Evolutionary conservation across 192 early-diverging fungal genomes (phyloP), one percentile per base, ranked within the genome.

Genomic region (Coemansia sp.): DNA sequence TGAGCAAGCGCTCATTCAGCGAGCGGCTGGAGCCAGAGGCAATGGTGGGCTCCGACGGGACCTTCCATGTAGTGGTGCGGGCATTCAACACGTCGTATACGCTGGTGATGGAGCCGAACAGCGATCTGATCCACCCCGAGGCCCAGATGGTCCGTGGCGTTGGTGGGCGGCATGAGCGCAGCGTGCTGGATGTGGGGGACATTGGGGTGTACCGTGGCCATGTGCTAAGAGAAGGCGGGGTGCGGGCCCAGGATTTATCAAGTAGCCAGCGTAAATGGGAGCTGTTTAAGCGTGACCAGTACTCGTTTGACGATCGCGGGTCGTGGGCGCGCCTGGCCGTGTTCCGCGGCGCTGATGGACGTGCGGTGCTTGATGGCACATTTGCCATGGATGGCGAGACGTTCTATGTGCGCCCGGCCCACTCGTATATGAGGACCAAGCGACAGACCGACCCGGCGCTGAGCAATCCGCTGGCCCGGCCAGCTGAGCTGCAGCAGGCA

Each of bases 51-150:
- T n/a, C n/a, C n/a, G 64, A 81, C 45, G 86, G 79, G 27, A 76
- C 58, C 14, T 58, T 84, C 34, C 75, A 81, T 29, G 29, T 86
- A 3, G 51, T 75, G 21, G 64, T 88, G 29, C 58, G 43, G 7
- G 81, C 81, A 18, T 85, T 67, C 71, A 84, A 85, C 55, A 72
- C 69, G 18, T 84, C 85, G 1, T 85, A 85, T 41, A 51, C 57
- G 36, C 58, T 88, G 31, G 51, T 86, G 31, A 62, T 88, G 18
- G 76, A 81, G 50, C 84, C 83, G 20, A 88, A 88, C 59, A 40
- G 62, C 12, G 84, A 86, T 51, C 47, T 88, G 29, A 54, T 88
- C 36, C 84, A 88, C 54, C 80, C 84, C 1, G 54, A 82, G 3
- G 82, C 81, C 3, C 72, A 50, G 12, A 49, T 67, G 39, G 60